Base-by-base conservation (phyloP, 768 basidiomycete genomes). In the Melanogaster broomeanus region DNA sequence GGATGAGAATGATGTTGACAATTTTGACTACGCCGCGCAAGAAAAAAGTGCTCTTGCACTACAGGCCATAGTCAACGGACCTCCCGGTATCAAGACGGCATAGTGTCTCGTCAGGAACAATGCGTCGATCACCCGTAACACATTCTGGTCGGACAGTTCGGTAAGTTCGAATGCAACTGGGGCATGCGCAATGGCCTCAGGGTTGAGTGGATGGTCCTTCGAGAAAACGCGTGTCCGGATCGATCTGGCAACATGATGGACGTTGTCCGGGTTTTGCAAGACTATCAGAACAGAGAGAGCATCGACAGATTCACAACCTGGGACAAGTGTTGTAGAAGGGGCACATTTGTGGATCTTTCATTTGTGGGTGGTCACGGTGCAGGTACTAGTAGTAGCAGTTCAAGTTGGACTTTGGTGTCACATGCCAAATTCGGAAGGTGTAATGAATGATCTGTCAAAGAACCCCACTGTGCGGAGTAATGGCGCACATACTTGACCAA, bases 11-110 rank as follows among this genome's bases (percentile, higher is more conserved):
- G 9, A 62, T 73, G 51, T 81, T 82, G 37, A 71, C 66, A 25
- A 82, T 61, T 62, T 81, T 83, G 45, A 78, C 73, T 31, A 81
- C 51, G 19, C 77, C 75, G 21, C 80, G 72, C 38, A 82, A 51
- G 60, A 84, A 82, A 44, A 85, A 67, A 9, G 82, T 63, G 5
- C 6, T 60, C 48, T 52, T 72, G 67, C 30, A 74, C 73, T 9
- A 60, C 60, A 27, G 65, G 59, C 1, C 78, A 79, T 18, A 77
- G 77, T 2, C 82, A 81, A 7, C 82, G 77, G 21, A 81, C 70
- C 10, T 79, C 63, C 62, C 83, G 82, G 62, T 80, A 79, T 12
- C 80, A 81, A 57, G 77, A 74, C 76, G 83, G 79, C 12, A 59
- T 66, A 4, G 80, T 81, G 6, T 60, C 49, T 3, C 71, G 70